These are phyloP conservation scores for Tricholoma matsutake DNA, from an alignment of 768 basidiomycete genomes.

Conservation along the genomic window DNA sequence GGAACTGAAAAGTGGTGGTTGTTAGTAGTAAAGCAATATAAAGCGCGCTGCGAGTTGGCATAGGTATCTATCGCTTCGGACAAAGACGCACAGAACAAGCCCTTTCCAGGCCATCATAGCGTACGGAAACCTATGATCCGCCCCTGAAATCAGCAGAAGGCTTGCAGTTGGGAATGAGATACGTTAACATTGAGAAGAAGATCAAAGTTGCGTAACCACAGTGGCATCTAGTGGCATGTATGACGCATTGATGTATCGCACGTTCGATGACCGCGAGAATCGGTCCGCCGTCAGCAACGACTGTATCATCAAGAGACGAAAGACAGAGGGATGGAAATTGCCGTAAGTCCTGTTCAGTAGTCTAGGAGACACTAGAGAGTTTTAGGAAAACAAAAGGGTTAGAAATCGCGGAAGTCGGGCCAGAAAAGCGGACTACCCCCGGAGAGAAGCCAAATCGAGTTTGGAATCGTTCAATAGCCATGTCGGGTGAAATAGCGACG, in stretches of 20 bases:
- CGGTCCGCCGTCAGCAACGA: neutral
- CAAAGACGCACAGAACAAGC: neutral
- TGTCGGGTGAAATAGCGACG: neutral
- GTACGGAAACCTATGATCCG: neutral
- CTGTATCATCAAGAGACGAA: neutral
- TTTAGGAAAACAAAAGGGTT: neutral
- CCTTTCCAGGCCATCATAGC: neutral
- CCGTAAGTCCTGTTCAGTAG: neutral
- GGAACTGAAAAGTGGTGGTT: neutral
- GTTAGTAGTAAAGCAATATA: neutral
- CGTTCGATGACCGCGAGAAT: neutral
- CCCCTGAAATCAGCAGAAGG: neutral
- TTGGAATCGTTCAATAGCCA: neutral
- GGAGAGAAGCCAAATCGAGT: neutral
- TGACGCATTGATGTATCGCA: neutral
- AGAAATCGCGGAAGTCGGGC: neutral
- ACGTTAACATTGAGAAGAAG: neutral
- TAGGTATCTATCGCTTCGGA: neutral
- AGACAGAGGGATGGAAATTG: neutral
- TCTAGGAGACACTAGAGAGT: neutral
- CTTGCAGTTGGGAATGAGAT: neutral
- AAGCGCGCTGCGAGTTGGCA: too few species aligned
- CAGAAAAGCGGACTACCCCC: neutral
- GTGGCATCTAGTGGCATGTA: neutral
- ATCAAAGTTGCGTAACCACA: neutral